A percentile compares a stretch with the other conserved stretches of the same genome.
phyloP scores from a whole-genome alignment of 352 stramenopile genomes.

The Pythium aristosporum region DNA sequence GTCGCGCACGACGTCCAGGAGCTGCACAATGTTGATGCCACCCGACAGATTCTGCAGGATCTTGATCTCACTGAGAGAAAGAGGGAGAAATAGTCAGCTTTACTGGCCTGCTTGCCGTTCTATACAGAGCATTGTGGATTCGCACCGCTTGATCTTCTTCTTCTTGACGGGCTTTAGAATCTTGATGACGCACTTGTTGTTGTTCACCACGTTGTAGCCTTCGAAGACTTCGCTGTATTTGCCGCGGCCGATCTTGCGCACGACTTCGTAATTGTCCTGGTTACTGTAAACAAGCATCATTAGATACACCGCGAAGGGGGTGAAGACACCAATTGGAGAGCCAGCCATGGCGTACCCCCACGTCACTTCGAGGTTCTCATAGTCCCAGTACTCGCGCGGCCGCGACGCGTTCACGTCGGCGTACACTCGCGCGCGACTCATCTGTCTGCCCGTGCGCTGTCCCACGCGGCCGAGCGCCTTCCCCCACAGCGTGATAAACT shows the following conservation, averaged over 20 bases:
- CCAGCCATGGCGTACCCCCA: constrained; percentile 94
- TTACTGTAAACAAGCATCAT: constrained; percentile 34
- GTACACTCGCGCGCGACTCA: constrained; percentile 89
- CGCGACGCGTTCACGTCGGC: constrained; percentile 95
- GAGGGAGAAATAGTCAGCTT: too few species aligned
- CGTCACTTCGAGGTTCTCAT: constrained; percentile 97
- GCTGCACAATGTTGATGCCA: constrained; percentile 98
- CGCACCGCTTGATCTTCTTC: constrained; percentile 99
- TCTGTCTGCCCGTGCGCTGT: constrained; percentile 19
- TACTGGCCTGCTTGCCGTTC: too few species aligned
- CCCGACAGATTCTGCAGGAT: constrained; percentile 99
- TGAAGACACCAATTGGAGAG: too few species aligned
- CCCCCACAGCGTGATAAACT: constrained; percentile 9
- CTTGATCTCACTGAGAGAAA: constrained; percentile 93
- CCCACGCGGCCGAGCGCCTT: constrained; percentile 3
- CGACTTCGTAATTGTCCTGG: constrained; percentile 99
- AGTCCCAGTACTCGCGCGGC: constrained; percentile 99
- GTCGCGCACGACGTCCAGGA: constrained; percentile 98
- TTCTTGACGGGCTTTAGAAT: constrained; percentile 99
- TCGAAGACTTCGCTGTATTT: constrained; percentile 99
- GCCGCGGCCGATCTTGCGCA: constrained; percentile 98
- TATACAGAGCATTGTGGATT: neutral
- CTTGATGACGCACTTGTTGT: constrained; percentile 99
- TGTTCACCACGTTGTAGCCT: constrained; percentile 97
- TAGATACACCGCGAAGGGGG: neutral